Base-by-base conservation (phyloP, 2,329 filamentous ascomycete species). In the Raffaelea albimanens region DNA sequence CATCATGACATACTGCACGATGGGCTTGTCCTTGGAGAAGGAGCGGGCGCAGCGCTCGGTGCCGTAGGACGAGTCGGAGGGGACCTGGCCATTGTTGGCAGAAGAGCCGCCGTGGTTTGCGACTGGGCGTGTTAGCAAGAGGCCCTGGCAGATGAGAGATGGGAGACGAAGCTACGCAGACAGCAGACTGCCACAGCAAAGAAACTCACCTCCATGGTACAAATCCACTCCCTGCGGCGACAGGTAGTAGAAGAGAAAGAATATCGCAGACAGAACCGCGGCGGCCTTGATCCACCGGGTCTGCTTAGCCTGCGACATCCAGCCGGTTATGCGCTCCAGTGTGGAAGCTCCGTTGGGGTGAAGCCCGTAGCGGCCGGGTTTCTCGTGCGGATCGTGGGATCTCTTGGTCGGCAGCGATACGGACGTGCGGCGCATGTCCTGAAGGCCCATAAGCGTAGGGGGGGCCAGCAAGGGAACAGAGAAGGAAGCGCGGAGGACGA, bases 1-100 rank as follows among this genome's bases (percentile, higher is more conserved):
- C 93, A 98, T 98, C 60, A 97, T 78, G 52, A 93, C 94, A 70
- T 97, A 98, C 64, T 98, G 93, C 52, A 96, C 83, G 56, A 98
- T 80, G 44, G 93, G 91, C 71, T 96, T 97, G 55, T 88, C 84
- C 60, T 85, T 82, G 58, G 88, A 87, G 69, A 78, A 83, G 39
- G 93, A 88, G 62, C 83, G 87, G 50, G 82, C 81, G 75, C 93
- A 98, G 68, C 80, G 85, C 40, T 78, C 73, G 54, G 85, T 82
- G 56, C 78, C 78, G 59, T 82, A 76, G 9, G 81, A 78, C 22
- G 75, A 71, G 58, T 87, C 80, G 45, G 72, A 65, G 31, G 77
- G 72, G 2, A 63, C 61, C 59, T 83, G 78, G 53, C 77, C 78
- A 52, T 67, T 61, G 42, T 45, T 50, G 21, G 48, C 19, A 9